phyloP scores from a whole-genome alignment of 2,329 filamentous ascomycete species.

The Curvularia spicifera region DNA sequence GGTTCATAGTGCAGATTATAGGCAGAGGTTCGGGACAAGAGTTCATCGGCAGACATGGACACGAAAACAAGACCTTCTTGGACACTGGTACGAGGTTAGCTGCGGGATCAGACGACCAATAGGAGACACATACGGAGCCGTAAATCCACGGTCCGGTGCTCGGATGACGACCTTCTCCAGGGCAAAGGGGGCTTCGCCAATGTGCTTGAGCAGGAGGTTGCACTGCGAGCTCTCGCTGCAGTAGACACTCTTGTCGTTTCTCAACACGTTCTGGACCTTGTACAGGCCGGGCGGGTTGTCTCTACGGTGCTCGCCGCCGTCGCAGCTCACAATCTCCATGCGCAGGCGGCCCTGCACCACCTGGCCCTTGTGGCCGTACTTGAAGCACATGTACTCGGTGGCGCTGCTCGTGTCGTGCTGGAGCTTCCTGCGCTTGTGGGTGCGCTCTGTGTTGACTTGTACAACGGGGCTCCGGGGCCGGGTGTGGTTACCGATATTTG shows the following conservation, averaged over 20 bases:
- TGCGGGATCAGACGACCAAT: constrained; percentile 12
- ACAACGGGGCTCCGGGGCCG: constrained; percentile 35
- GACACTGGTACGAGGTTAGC: constrained; percentile 63
- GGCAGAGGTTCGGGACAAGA: constrained; percentile 73
- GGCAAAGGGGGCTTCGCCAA: constrained; percentile 79
- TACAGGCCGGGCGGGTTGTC: constrained; percentile 58
- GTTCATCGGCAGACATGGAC: constrained; percentile 80
- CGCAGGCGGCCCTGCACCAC: constrained; percentile 80
- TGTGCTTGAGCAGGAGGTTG: constrained; percentile 84
- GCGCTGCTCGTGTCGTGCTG: constrained; percentile 41
- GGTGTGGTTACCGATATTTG: constrained; percentile 11
- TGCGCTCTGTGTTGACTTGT: constrained; percentile 29
- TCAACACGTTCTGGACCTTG: constrained; percentile 75
- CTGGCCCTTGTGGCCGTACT: constrained; percentile 86
- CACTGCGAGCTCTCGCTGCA: constrained; percentile 87
- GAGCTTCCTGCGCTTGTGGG: constrained; percentile 50
- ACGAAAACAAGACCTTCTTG: constrained; percentile 93
- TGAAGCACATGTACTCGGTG: constrained; percentile 58
- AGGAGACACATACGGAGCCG: constrained; percentile 73
- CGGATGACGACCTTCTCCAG: constrained; percentile 88
- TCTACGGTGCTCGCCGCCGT: constrained; percentile 74
- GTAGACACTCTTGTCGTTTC: constrained; percentile 83
- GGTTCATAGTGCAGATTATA: constrained; percentile 71
- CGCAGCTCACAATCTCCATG: constrained; percentile 90
- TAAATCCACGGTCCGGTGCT: constrained; percentile 80